Evolutionary conservation across 345 rosid genomes (phyloP), one percentile per base, ranked within the genome.

Genomic region (Syzygium aromaticum): DNA sequence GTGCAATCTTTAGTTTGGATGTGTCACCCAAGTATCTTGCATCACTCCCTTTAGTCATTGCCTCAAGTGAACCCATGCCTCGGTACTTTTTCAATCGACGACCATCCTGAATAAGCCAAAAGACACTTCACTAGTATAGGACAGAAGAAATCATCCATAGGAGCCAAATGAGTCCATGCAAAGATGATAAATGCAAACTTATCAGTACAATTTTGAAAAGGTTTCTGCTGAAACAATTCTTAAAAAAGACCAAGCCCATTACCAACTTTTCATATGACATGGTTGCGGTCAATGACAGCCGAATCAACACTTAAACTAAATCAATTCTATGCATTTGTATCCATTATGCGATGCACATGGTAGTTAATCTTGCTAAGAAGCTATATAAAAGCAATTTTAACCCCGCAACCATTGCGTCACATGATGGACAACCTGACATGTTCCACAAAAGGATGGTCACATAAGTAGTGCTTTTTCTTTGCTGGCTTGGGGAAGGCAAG

Each of bases 21-120:
- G 89, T 91, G 89, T 98, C 99, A 19, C 99, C 99, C 57, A 98
- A 91, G 90, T 98, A 96, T 90, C 99, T 94, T 80, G 92, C 94
- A 89, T 98, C 99, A 87, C 99, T 98, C 56, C 99, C 99, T 90
- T 98, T 95, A 53, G 96, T 93, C 99, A 98, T 98, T 59, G 99
- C 99, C 95, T 98, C 99, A 52, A 98, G 88, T 14, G 99, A 96
- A 53, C 99, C 99, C 99, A 98, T 96, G 82, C 99, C 99, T 43
- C 98, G 96, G 87, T 95, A 98, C 86, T 93, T 95, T 91, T 97
- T 96, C 23, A 95, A 85, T 86, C 93, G 90, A 51, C 52, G 85
- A 57, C 98, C 96, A 84, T 96, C 87, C 99, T 96, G 89, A 40
- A 33, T 88, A 33, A 87, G 77, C 86, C 73, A 23, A 88, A 86